phyloP scores from a whole-genome alignment of 2,329 filamentous ascomycete genomes.

The Diplodia corticola region DNA sequence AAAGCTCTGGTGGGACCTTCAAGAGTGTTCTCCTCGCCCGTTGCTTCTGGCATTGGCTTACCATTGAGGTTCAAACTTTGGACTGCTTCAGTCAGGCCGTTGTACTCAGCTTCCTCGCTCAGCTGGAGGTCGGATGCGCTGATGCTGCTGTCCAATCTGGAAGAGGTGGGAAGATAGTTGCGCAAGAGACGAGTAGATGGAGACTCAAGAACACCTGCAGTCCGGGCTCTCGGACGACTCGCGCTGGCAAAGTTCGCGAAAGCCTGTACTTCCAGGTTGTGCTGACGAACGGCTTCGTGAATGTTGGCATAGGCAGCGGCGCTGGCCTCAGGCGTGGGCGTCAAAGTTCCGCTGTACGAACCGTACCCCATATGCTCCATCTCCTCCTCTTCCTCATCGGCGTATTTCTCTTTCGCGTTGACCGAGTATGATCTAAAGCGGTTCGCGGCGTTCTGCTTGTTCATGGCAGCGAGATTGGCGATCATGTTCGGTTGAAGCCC shows the following conservation, averaged over 20 bases:
- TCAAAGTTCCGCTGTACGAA: constrained; percentile 60
- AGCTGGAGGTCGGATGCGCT: constrained; percentile 73
- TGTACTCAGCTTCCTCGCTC: constrained; percentile 74
- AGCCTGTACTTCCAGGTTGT: constrained; percentile 90
- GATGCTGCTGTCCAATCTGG: constrained; percentile 73
- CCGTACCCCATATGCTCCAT: constrained; percentile 52
- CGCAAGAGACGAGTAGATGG: constrained; percentile 64
- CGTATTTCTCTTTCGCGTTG: constrained; percentile 97
- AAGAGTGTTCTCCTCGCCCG: constrained; percentile 71
- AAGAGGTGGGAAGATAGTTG: constrained; percentile 74
- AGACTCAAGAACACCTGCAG: constrained; percentile 86
- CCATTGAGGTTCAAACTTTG: constrained; percentile 74
- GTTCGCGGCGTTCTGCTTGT: constrained; percentile 70
- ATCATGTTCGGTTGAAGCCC: constrained; percentile 62
- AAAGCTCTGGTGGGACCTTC: constrained; percentile 90
- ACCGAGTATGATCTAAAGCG: constrained; percentile 97
- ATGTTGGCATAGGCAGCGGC: constrained; percentile 59
- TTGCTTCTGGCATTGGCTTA: constrained; percentile 63
- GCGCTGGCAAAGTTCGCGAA: constrained; percentile 78
- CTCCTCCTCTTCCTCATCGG: constrained; percentile 80
- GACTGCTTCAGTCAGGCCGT: constrained; percentile 77
- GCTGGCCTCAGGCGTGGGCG: constrained; percentile 56
- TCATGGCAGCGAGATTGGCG: constrained; percentile 67
- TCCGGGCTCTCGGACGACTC: constrained; percentile 83
- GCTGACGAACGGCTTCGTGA: constrained; percentile 76